Base-by-base conservation (phyloP, 208 protist species). In the Crithidia sp. region DNA sequence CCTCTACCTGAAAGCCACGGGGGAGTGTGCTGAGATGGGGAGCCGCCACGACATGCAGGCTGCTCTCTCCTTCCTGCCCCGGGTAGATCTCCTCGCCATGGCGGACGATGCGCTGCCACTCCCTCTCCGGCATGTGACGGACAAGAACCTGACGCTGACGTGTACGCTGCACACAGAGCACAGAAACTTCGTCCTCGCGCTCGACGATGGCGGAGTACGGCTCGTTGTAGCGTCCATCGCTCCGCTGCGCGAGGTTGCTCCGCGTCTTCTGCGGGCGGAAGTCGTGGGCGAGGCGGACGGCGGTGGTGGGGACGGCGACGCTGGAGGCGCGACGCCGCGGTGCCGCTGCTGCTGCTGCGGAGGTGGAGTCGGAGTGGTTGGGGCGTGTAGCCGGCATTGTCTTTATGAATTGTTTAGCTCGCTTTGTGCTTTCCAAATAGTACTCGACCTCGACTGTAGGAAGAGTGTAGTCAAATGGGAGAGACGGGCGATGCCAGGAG, bases 161-260 rank as follows among this genome's bases (percentile, higher is more conserved):
- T 7, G 66, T 65, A 5, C 17, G 62, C 47, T 77, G 77, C 28
- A 78, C 67, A 14, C 77, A 83, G 10, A 83, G 17, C 7, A 83
- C 72, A 13, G 74, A 69, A 3, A 74, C 61, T 0, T 55, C 62
- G 19, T 76, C 71, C 7, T 70, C 47, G 8, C 44, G 47, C 50
- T 73, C 77, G 2, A 77, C 55, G 37, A 74, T 71, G 43, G 77
- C 71, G n/a, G 67, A 54, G 58, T 68, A 77, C 6, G 77, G 71
- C 47, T 83, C 77, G 19, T 70, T 40, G 56, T 83, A 83, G 67
- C 67, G 77, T 8, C 77, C 77, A 4, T 74, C 72, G 2, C 40
- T 12, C 37, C 65, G 67, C 40, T 39, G 54, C 7, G 56, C 58
- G 12, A 76, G 58, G 7, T 62, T 55, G 50, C 71, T 70, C 50